Percentiles rank a stretch among this genome's conserved stretches.
These are phyloP conservation scores for Tremella yokohamensis DNA, from an alignment of 768 basidiomycete genomes.

Conservation along the genomic window DNA sequence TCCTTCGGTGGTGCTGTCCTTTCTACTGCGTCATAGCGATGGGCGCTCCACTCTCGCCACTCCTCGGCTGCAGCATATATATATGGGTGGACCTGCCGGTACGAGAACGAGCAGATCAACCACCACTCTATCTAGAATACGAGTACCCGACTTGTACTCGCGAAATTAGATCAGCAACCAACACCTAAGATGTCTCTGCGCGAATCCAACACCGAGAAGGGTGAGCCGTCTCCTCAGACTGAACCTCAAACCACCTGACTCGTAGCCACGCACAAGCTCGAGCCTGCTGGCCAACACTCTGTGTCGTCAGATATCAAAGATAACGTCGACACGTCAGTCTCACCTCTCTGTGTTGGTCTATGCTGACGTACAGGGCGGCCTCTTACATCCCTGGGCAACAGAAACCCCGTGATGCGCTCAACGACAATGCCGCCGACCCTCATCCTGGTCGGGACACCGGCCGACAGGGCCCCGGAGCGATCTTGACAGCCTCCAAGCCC, in stretches of 20 bases:
- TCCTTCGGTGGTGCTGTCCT: background rate
- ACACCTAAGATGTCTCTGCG: background rate
- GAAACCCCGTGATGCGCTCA: constrained; percentile 13
- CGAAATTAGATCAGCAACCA: background rate
- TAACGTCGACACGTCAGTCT: background rate
- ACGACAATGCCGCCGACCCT: constrained; percentile 9
- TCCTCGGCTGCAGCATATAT: background rate
- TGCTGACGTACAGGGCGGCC: constrained; percentile 9
- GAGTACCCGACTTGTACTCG: no score
- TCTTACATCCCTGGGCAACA: constrained; percentile 24
- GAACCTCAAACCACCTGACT: constrained; percentile 2
- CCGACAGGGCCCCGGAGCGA: constrained; percentile 6
- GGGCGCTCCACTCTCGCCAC: background rate
- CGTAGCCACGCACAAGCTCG: constrained; percentile 9
- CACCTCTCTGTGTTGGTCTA: background rate
- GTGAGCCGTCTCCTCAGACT: constrained; percentile 1
- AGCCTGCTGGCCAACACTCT: constrained; percentile 11
- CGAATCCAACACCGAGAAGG: background rate
- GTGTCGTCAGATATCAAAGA: constrained; percentile 10
- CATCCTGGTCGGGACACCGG: constrained; percentile 12
- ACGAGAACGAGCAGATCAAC: background rate
- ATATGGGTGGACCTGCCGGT: background rate
- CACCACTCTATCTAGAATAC: background rate
- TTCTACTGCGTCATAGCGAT: constrained; percentile 5
- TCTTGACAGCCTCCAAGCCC: constrained; percentile 16